Conservation (phyloP, 257 asterid genomes). For the Solanum ahanhuiri region DNA sequence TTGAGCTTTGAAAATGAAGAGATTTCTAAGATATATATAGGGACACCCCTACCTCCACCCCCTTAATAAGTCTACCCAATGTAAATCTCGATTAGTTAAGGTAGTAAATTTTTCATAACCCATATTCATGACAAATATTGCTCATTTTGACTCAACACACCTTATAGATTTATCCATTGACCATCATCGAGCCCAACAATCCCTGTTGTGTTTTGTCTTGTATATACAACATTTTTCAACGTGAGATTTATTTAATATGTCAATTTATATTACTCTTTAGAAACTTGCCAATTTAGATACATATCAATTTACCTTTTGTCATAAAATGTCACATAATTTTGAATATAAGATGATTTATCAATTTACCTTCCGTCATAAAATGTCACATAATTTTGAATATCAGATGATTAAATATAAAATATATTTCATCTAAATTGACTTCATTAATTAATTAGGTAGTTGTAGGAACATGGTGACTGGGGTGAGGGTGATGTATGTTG, state of each 20-base stretch:
- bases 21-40: no score
- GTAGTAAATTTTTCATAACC: no score
- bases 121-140: no score
- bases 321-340: not conserved
- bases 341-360: not conserved
- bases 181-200: no score
- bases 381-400: not conserved
- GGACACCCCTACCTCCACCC: not conserved
- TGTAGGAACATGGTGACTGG: not conserved
- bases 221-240: no score
- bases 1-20: not conserved
- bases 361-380: not conserved
- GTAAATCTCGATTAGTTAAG: not conserved
- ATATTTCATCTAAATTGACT: not conserved
- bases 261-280: no score
- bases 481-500: not conserved
- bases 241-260: no score
- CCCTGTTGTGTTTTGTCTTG: no score
- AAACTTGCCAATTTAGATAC: no score
- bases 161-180: no score
- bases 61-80: accelerated
- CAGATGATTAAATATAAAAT: not conserved
- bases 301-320: not conserved
- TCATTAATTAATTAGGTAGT: not conserved
- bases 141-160: not conserved